Conservation (phyloP, 2,329 filamentous ascomycete species). For the Penicillium palitans region DNA sequence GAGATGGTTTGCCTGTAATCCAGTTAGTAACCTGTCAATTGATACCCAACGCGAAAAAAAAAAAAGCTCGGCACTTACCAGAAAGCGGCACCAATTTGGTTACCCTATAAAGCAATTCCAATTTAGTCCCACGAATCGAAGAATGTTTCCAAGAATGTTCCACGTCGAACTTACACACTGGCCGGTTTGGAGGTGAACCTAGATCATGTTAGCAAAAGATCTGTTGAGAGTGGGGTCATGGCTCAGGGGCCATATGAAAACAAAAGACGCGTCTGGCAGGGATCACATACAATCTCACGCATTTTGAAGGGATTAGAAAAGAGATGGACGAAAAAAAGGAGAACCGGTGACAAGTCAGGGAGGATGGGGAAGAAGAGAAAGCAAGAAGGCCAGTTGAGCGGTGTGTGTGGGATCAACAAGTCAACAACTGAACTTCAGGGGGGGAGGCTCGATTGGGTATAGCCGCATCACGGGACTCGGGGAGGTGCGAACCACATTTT, state of each 20-base stretch:
- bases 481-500: constrained; percentile 33
- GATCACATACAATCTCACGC: constrained; percentile 68
- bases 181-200: constrained; percentile 99
- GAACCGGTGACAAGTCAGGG: constrained; percentile 24
- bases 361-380: constrained; percentile 29
- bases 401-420: constrained; percentile 38
- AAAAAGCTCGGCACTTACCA: constrained; percentile 61
- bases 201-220: constrained; percentile 44
- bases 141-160: constrained; percentile 7
- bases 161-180: constrained; percentile 77
- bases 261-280: constrained; percentile 39
- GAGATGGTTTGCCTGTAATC: constrained; percentile 71
- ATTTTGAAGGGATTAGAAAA: constrained; percentile 43
- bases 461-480: constrained; percentile 31
- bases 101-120: constrained; percentile 66
- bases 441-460: constrained; percentile 25
- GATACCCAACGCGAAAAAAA: constrained; percentile 11
- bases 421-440: constrained; percentile 27
- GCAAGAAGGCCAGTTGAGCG: constrained; percentile 29
- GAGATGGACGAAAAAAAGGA: constrained; percentile 14
- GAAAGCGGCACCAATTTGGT: constrained; percentile 99
- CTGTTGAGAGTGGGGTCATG: constrained; percentile 33
- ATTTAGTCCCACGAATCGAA: constrained; percentile 27
- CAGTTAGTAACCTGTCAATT: constrained; percentile 43
- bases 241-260: constrained; percentile 33